A percentile compares a stretch with the other conserved stretches of the same genome.
Conservation (phyloP, 306 rosid species). For the Prunus mira region DNA sequence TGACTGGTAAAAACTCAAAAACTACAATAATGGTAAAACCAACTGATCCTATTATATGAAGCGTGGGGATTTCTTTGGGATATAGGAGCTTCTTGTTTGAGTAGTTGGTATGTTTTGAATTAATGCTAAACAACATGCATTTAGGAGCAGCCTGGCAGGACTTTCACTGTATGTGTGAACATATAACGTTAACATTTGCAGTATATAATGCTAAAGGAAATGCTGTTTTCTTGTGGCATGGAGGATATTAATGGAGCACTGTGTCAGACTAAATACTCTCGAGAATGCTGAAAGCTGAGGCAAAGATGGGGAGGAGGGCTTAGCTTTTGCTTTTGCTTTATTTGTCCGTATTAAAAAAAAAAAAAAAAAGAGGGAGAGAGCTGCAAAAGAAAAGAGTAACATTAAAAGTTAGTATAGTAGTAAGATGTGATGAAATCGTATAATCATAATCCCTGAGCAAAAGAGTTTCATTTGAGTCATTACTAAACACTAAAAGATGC, state of each 20-base stretch:
- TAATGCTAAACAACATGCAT: constrained; percentile 32
- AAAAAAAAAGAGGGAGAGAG: neutral
- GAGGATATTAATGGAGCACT: constrained; percentile 12
- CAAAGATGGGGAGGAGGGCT: constrained; percentile 3
- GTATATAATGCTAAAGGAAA: constrained; percentile 23
- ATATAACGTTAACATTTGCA: constrained; percentile 12
- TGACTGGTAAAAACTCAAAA: neutral
- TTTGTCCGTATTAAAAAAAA: neutral
- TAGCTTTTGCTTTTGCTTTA: constrained; percentile 23
- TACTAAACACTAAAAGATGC: neutral
- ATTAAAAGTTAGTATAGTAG: neutral
- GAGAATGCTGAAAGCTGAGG: constrained; percentile 49
- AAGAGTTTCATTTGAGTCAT: neutral
- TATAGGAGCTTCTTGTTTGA: neutral
- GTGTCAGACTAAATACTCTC: constrained; percentile 40
- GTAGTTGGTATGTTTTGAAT: constrained; percentile 14
- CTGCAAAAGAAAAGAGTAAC: neutral
- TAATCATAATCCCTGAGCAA: neutral
- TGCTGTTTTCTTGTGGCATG: constrained; percentile 37
- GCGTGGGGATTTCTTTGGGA: neutral
- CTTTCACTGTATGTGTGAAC: neutral
- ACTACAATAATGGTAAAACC: neutral
- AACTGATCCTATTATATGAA: neutral
- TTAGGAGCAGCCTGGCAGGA: constrained; percentile 24
- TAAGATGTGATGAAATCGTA: neutral